Evolutionary conservation across 75 land plant genomes (phyloP).

Genomic region (Larix kaempferi): DNA sequence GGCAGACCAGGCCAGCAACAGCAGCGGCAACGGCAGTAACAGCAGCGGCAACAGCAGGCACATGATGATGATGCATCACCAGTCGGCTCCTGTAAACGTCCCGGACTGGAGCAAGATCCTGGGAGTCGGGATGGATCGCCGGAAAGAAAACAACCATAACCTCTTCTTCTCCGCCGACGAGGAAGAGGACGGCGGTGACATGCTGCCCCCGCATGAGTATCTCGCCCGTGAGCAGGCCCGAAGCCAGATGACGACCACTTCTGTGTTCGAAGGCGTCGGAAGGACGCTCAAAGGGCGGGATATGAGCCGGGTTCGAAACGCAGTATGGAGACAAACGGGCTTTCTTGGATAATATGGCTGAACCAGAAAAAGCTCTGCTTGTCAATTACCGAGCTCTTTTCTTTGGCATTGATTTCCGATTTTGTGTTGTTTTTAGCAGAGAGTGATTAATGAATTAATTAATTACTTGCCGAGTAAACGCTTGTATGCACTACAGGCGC

Average conservation of each 20-base stretch:
- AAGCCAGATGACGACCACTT: slow-evolving; percentile 36
- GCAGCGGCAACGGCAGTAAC: neutral
- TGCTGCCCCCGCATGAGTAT: slow-evolving; percentile 59
- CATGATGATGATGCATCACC: slow-evolving; percentile 16
- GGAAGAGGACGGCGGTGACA: slow-evolving; percentile 25
- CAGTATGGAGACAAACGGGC: slow-evolving; percentile 53
- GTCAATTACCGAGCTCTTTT: too few relatives aligned
- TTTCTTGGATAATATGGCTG: slow-evolving; percentile 25
- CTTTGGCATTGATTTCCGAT: too few relatives aligned
- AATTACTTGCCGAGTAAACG: too few relatives aligned
- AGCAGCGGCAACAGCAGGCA: neutral
- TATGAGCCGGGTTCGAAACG: slow-evolving; percentile 56
- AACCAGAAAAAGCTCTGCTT: too few relatives aligned
- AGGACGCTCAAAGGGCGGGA: slow-evolving; percentile 67
- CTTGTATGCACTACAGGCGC: too few relatives aligned
- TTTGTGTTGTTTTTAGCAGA: too few relatives aligned
- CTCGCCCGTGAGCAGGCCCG: slow-evolving; percentile 35
- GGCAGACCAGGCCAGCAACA: slow-evolving; percentile 8
- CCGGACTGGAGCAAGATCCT: slow-evolving; percentile 54
- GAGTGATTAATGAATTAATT: too few relatives aligned
- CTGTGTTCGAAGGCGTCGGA: slow-evolving; percentile 56
- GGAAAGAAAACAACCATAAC: neutral
- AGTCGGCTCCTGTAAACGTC: slow-evolving; percentile 75
- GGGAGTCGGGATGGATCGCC: slow-evolving; percentile 16
- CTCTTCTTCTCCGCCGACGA: neutral